Evolutionary conservation across 1,139 yeast species (phyloP), one percentile per base, ranked within the genome.

Genomic region (Yamadazyma songkhlaensis): DNA sequence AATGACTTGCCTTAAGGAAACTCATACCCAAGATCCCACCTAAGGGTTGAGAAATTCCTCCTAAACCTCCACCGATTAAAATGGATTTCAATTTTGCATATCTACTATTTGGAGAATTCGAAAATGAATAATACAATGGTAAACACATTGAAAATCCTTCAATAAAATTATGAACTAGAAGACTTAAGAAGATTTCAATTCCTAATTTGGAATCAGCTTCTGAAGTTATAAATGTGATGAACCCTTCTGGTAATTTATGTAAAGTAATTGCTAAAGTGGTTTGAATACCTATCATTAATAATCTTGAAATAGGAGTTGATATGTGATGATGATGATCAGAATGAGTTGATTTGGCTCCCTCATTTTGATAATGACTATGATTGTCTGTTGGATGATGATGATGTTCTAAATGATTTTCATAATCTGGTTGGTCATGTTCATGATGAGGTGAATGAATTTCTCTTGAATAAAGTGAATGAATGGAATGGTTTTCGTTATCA

Each of bases 71-170:
- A 27, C 89, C 76, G 9, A 84, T 74, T 1, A 72, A 45, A 15
- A 88, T 64, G 0, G 97, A 95, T 47, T 77, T 74, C 30, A 72
- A 49, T 47, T 95, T 78, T 15, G 74, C 64, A 31, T 42, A 50
- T n/a, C 41, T 46, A 23, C 31, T 30, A 10, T 47, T 45, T 1
- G 51, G 39, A 1, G 50, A 31, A 4, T 47, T 48, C 6, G 62
- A 48, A 50, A 70, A 67, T 13, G 94, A 88, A 39, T 89, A 76
- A 54, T 82, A 92, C 30, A 92, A 66, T 0, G 98, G 98, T 40
- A 90, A 69, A 13, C 96, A 88, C 86, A 92, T 89, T 17, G 94
- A 80, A 56, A 92, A 89, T 0, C 98, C 98, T 59, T 92, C 98
- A n/a, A 90, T 84, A 48, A 88, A 81, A 59, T 92, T 92, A 62